Evolutionary conservation across 148 eudicot genomes (phyloP).

Genomic region (Silene uniflora): DNA sequence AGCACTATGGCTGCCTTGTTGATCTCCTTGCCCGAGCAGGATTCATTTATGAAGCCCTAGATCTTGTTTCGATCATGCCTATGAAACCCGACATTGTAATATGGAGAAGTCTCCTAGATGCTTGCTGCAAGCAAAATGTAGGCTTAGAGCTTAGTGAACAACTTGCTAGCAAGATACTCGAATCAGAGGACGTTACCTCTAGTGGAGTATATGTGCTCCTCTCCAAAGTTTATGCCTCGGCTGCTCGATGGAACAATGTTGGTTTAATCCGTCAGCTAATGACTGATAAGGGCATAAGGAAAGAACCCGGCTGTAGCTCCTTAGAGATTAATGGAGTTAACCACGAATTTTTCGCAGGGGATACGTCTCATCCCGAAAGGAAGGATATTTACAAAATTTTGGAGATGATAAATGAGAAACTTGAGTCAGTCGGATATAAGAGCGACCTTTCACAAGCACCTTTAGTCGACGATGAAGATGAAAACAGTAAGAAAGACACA

Average conservation of each 20-base stretch:
- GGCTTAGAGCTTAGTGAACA: slow-evolving; percentile 55
- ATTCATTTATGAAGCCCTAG: slow-evolving; percentile 51
- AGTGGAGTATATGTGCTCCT: slow-evolving; percentile 70
- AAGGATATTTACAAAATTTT: slow-evolving; percentile 40
- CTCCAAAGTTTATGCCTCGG: slow-evolving; percentile 67
- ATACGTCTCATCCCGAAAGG: slow-evolving; percentile 45
- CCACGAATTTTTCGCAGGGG: slow-evolving; percentile 74
- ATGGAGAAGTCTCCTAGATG: slow-evolving; percentile 81
- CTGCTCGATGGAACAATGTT: slow-evolving; percentile 60
- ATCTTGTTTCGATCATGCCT: slow-evolving; percentile 56
- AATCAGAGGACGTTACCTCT: slow-evolving; percentile 34
- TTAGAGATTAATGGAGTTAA: slow-evolving; percentile 54
- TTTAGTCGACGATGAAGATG: slow-evolving; percentile 47
- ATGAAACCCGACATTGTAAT: slow-evolving; percentile 70
- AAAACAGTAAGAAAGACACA: slow-evolving; percentile 33
- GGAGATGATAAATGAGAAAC: slow-evolving; percentile 42
- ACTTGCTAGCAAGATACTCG: slow-evolving; percentile 52
- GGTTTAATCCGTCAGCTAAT: slow-evolving; percentile 61
- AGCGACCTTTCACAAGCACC: slow-evolving; percentile 53
- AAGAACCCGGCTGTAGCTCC: slow-evolving; percentile 77
- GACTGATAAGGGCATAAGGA: slow-evolving; percentile 52
- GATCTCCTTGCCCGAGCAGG: slow-evolving; percentile 81
- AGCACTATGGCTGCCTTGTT: slow-evolving; percentile 74
- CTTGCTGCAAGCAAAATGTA: slow-evolving; percentile 52
- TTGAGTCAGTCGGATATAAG: slow-evolving; percentile 40